phyloP scores from a whole-genome alignment of 2,329 filamentous ascomycete genomes.

The Ascochyta viciae-villosae region DNA sequence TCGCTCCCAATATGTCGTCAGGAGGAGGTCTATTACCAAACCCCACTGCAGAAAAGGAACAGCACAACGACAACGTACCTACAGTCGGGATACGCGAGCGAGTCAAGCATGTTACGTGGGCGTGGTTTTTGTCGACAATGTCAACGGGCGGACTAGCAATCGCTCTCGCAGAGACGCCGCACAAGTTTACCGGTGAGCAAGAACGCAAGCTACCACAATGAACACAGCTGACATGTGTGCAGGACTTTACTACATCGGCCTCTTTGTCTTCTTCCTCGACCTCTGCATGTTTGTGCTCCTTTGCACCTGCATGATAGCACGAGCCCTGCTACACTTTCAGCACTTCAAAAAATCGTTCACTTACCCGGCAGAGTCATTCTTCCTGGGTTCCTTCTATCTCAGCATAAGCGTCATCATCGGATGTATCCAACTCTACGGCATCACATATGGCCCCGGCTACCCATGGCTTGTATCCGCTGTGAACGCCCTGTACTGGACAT shows the following conservation, averaged over 20 bases:
- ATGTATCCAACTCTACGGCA: constrained; percentile 43
- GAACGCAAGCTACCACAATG: neutral
- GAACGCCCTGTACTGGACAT: constrained; percentile 52
- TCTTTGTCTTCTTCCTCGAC: constrained; percentile 58
- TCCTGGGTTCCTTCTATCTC: constrained; percentile 52
- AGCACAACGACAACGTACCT: neutral
- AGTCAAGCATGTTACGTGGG: constrained; percentile 53
- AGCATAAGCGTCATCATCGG: constrained; percentile 47
- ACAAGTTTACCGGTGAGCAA: constrained; percentile 44
- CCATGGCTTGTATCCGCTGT: constrained; percentile 47
- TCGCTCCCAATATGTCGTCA: neutral
- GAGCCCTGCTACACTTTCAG: constrained; percentile 51
- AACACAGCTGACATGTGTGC: constrained; percentile 21
- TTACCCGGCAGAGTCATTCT: constrained; percentile 57
- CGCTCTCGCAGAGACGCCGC: constrained; percentile 51
- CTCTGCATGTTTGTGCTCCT: constrained; percentile 52
- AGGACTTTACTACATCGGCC: constrained; percentile 58
- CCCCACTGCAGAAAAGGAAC: constrained; percentile 1
- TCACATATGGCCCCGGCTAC: constrained; percentile 39
- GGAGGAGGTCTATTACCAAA: neutral
- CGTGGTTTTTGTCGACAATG: constrained; percentile 56
- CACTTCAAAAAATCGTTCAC: constrained; percentile 53
- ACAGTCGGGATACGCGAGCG: constrained; percentile 28
- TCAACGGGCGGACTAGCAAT: constrained; percentile 55
- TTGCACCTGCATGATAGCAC: constrained; percentile 36